Evolutionary conservation across 352 stramenopile species (phyloP).

Genomic region (Phytophthora foliorum): DNA sequence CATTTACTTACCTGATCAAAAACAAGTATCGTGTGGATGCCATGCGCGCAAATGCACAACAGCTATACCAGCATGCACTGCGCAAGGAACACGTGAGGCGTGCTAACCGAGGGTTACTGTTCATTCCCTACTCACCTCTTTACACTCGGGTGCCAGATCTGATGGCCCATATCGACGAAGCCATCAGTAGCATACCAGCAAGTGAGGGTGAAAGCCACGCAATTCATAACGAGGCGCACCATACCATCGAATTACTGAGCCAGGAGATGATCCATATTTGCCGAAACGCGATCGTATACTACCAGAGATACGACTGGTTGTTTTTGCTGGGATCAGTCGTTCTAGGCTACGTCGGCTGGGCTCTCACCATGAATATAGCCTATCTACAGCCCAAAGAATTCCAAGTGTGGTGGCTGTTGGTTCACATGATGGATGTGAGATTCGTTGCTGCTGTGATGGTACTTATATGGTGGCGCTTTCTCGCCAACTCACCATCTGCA

Average conservation of each 20-base stretch:
- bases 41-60: conserved; percentile 75
- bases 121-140: conserved; percentile 59
- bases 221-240: conserved; percentile 35
- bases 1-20: conserved; percentile 70
- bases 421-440: conserved; percentile 20
- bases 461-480: conserved; percentile 50
- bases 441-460: conserved; percentile 22
- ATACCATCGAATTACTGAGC: conserved; percentile 51
- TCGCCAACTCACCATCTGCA: conserved; percentile 69
- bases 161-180: conserved; percentile 36
- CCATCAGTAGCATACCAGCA: conserved; percentile 16
- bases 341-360: conserved; percentile 76
- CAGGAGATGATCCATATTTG: conserved; percentile 76
- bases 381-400: conserved; percentile 52
- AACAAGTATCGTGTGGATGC: conserved; percentile 66
- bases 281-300: conserved; percentile 73
- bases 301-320: conserved; percentile 86
- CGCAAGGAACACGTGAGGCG: conserved; percentile 71
- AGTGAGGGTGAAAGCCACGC: conserved; percentile 28
- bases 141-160: conserved; percentile 41
- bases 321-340: conserved; percentile 77
- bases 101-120: conserved; percentile 64
- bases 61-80: conserved; percentile 68
- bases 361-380: conserved; percentile 60
- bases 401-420: conserved; percentile 29